Evolutionary conservation across 1,139 yeast genomes (phyloP), one percentile per base, ranked within the genome.

Genomic region (Casaregolazyma suthepensis): DNA sequence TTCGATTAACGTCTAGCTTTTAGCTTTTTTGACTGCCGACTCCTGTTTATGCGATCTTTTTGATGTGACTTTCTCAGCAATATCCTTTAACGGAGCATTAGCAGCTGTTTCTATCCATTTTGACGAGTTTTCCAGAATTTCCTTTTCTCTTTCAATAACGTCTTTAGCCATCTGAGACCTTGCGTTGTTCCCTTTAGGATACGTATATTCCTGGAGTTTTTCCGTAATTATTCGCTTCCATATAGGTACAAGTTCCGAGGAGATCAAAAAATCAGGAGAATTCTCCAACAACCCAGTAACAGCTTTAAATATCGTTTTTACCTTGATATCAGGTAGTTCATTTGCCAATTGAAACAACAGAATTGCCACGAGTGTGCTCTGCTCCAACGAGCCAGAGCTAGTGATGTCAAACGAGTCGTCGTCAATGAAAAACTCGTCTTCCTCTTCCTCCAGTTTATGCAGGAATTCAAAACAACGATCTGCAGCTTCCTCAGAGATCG

Each of bases 361-460:
- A 19, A 59, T 44, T 10, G 56, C 51, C 18, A 53, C 47, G 9
- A 58, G 51, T 9, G 54, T 55, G 9, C 62, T 61, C 3, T 59
- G 54, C 18, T 63, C 64, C 6, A 63, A 61, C 31, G 58, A 61
- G 1, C 68, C 68, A 0, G 58, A 48, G 18, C 48, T 51, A 5
- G 65, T 59, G 29, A 70, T 57, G 46, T 69, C 72, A 48, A 65
- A 66, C 5, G 66, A 60, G 46, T 67, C 52, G 6, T 49, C 72
- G 52, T 67, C 71, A n/a, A 63, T 61, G 35, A 68, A 52, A 12
- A 62, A 67, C 37, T 58, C 50, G 10, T 62, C 62, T n/a, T 58
- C 57, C 5, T 61, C 63, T 29, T 59, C 59, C 19, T 59, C 61
- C 17, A 59, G 45, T 13, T 55, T 31, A 15, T 45, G 38, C 37